Percentiles rank a stretch among this genome's conserved stretches.
These are phyloP conservation scores for Citrus sinensis DNA, from an alignment of 345 rosid genomes.

Conservation along the genomic window DVS_A1.0 CM039163.1:3927001-3927500, in stretches of 20 bases:
- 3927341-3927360: not conserved
- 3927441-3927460: not conserved
- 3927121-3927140: conserved; percentile 70
- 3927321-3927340: not conserved
- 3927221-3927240: not conserved
- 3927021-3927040: conserved; percentile 53
- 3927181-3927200: not conserved
- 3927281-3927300: not conserved
- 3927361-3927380: not conserved
- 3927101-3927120: conserved; percentile 60
- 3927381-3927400: not conserved
- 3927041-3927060: conserved; percentile 76
- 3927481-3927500: not conserved
- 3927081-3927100: conserved; percentile 62
- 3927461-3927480: not conserved
- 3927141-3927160: conserved; percentile 85
- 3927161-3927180: conserved; percentile 85
- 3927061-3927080: conserved; percentile 58
- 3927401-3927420: not conserved
- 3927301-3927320: too few relatives aligned
- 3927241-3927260: not conserved
- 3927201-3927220: not conserved
- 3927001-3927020: conserved; percentile 68
- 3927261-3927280: not conserved
- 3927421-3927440: not conserved